Evolutionary conservation across 2,329 filamentous ascomycete genomes (phyloP).

Genomic region (Colletotrichum sp.): DNA sequence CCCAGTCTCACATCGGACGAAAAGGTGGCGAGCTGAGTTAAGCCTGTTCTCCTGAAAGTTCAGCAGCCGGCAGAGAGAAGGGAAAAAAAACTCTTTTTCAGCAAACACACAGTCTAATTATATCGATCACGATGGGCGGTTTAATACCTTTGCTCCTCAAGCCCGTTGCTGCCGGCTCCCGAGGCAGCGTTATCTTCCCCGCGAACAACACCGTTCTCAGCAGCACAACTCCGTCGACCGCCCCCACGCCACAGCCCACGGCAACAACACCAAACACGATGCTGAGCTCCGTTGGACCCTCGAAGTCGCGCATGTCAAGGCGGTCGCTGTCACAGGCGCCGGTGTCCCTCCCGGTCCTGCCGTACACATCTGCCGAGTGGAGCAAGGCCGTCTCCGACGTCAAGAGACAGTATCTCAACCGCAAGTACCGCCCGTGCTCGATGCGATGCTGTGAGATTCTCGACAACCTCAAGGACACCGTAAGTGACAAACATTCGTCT

Average conservation of each 20-base stretch:
- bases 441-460: constrained; percentile 59
- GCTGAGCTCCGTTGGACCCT: constrained; percentile 10
- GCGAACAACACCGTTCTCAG: neutral
- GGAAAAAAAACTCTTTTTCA: neutral
- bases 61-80: neutral
- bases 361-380: constrained; percentile 56
- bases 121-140: constrained; percentile 29
- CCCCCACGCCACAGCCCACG: constrained; percentile 3
- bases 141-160: constrained; percentile 36
- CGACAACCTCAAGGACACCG: constrained; percentile 49
- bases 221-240: neutral
- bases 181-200: constrained; percentile 23
- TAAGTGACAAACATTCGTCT: constrained; percentile 31
- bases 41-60: neutral
- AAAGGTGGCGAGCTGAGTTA: constrained; percentile 4
- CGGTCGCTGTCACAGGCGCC: constrained; percentile 25
- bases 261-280: constrained; percentile 31
- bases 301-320: constrained; percentile 27
- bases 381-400: constrained; percentile 54
- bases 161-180: constrained; percentile 20
- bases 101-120: neutral
- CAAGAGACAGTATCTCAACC: constrained; percentile 57
- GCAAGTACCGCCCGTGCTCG: constrained; percentile 58
- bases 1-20: constrained; percentile 15
- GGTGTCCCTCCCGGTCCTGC: constrained; percentile 34